These are phyloP conservation scores for Bacidia rubella DNA, from an alignment of 495 filamentous ascomycete species.

Conservation along the genomic window DNA sequence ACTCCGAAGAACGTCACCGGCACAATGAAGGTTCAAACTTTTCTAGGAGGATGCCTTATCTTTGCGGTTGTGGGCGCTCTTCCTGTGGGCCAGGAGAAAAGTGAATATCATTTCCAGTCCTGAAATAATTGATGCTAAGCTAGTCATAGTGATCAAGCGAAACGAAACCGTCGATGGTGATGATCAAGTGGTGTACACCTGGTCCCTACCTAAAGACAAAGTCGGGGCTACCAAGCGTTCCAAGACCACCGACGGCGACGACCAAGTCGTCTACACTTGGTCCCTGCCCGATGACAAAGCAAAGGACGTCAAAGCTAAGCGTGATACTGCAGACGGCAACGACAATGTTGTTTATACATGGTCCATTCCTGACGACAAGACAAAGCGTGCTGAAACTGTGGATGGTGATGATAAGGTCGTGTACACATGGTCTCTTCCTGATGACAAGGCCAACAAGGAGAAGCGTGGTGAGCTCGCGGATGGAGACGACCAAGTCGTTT, in stretches of 20 bases:
- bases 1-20: neutral
- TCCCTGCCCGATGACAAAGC: neutral
- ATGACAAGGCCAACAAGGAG: neutral
- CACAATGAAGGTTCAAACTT: neutral
- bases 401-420: constrained; percentile 1
- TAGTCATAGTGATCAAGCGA: neutral
- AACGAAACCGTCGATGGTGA: neutral
- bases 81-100: neutral
- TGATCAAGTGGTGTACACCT: constrained; percentile 3
- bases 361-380: neutral
- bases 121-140: neutral
- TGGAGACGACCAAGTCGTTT: neutral
- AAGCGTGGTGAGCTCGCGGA: neutral
- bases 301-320: neutral
- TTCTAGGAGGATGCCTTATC: neutral
- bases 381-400: neutral
- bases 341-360: constrained; percentile 1
- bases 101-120: neutral
- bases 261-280: neutral
- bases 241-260: neutral
- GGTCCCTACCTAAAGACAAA: neutral
- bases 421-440: constrained; percentile 1
- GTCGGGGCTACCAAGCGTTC: neutral
- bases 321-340: neutral
- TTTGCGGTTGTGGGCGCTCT: neutral